Base-by-base conservation (phyloP, 1,284 basidiomycete genomes). In the Pseudozyma tsukubaensis region DNA sequence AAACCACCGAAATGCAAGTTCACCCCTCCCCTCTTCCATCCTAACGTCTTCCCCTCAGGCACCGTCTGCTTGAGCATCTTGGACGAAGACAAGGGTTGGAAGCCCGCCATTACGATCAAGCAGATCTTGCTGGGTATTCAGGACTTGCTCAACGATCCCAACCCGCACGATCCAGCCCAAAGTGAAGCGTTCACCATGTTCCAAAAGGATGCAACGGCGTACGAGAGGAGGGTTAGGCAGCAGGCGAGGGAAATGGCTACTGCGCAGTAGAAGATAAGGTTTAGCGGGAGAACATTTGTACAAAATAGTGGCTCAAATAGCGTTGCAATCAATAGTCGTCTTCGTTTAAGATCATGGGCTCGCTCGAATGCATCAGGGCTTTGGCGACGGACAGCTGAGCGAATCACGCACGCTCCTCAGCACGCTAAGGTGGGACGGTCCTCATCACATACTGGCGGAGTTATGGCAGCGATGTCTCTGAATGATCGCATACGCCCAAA, bases 1-100 rank as follows among this genome's bases (percentile, higher is more conserved):
- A 97, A 97, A 84, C 94, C 94, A 50, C 94, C 94, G 4, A 97
- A 97, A 87, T 97, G 94, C 93, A 98, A 98, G 89, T 99, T 99
- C 86, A 89, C 91, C 1, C 96, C 97, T 2, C 92, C 96, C 32
- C 88, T 98, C 52, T 99, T 97, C 87, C 96, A 99, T 85, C 96
- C 96, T 32, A 99, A 99, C 84, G 94, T 99, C 56, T 99, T 97
- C 85, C 97, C 97, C 0, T 97, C 94, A 16, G 97, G 97, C 29
- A 99, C 97, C 19, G 95, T 99, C 53, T 99, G 97, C 85, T 88
- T 99, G 21, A 97, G 94, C 14, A 99, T 99, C 83, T 87, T 99
- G 42, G 96, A 99, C 84, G 97, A 99, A 85, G 97, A 99, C 86
- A 99, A 99, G 86, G 92, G 91, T 6, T 99, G 97, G 97, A 98